phyloP scores from a whole-genome alignment of 2,329 filamentous ascomycete genomes.

The Fusarium cyanostomum region DNA sequence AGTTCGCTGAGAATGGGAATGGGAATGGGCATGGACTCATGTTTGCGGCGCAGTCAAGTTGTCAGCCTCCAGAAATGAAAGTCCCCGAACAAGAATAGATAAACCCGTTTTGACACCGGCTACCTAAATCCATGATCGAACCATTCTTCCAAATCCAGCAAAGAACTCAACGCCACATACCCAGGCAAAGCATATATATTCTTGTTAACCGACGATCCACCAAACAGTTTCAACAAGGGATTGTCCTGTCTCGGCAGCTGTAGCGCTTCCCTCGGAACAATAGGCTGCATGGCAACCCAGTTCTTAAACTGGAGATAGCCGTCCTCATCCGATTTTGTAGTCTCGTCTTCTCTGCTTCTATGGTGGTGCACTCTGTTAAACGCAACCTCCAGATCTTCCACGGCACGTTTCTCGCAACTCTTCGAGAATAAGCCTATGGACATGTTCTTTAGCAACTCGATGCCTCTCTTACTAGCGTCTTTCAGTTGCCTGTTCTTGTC shows the following conservation, averaged over 20 bases:
- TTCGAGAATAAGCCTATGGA: conserved; percentile 20
- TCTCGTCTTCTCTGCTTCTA: not conserved
- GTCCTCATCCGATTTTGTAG: not conserved
- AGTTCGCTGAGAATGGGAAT: not conserved
- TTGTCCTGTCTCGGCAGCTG: conserved; percentile 13
- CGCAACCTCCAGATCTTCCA: conserved; percentile 17
- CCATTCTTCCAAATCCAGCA: conserved; percentile 23
- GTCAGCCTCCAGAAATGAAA: too few relatives aligned
- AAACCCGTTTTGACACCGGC: not conserved
- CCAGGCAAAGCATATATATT: conserved; percentile 1
- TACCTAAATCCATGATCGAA: conserved; percentile 18
- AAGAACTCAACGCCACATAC: conserved; percentile 14
- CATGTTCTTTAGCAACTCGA: conserved; percentile 23
- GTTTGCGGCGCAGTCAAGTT: too few relatives aligned
- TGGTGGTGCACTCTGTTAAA: conserved; percentile 12
- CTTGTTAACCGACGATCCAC: not conserved
- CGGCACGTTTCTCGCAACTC: conserved; percentile 18
- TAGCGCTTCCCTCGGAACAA: conserved; percentile 22
- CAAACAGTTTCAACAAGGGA: not conserved
- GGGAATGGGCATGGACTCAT: too few relatives aligned
- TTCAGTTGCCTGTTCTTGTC: not conserved
- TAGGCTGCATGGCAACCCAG: conserved; percentile 35
- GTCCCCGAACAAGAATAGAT: not conserved
- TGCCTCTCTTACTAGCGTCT: conserved; percentile 17
- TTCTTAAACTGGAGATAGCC: conserved; percentile 36